Conservation (phyloP, 208 protist species). For the Acanthamoeba triangularis region DNA sequence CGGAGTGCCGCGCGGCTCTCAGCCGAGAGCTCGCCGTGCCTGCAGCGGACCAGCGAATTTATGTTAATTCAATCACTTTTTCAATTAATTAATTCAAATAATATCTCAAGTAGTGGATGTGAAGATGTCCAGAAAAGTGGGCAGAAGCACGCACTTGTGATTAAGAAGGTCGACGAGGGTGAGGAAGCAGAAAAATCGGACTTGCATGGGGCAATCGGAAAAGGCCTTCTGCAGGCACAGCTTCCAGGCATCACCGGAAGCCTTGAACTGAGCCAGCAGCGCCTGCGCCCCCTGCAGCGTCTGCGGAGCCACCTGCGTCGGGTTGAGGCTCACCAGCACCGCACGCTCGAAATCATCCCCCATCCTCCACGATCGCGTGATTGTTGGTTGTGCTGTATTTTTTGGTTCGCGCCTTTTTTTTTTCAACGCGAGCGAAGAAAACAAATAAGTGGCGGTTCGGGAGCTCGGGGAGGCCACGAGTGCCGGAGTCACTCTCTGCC, state of each 20-base stretch:
- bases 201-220: constrained; percentile 62
- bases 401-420: background rate
- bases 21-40: background rate
- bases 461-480: too few relatives aligned
- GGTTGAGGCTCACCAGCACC: constrained; percentile 80
- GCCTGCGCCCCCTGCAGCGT: constrained; percentile 76
- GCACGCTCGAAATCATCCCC: constrained; percentile 84
- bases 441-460: too few relatives aligned
- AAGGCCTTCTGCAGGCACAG: constrained; percentile 77
- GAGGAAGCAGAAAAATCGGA: constrained; percentile 83
- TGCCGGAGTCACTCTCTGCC: too few relatives aligned
- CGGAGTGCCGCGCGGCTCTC: background rate
- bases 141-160: constrained; percentile 52
- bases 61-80: too few relatives aligned
- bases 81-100: background rate
- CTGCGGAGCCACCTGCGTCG: background rate
- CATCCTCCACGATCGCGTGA: background rate
- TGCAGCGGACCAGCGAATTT: background rate
- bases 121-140: background rate
- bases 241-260: constrained; percentile 74
- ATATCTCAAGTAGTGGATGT: background rate
- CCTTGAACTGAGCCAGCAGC: constrained; percentile 33
- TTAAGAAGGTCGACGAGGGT: constrained; percentile 79
- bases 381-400: too few relatives aligned
- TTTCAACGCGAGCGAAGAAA: background rate